phyloP scores from a whole-genome alignment of 2,329 filamentous ascomycete genomes.

The Neonectria coccinea region DNA sequence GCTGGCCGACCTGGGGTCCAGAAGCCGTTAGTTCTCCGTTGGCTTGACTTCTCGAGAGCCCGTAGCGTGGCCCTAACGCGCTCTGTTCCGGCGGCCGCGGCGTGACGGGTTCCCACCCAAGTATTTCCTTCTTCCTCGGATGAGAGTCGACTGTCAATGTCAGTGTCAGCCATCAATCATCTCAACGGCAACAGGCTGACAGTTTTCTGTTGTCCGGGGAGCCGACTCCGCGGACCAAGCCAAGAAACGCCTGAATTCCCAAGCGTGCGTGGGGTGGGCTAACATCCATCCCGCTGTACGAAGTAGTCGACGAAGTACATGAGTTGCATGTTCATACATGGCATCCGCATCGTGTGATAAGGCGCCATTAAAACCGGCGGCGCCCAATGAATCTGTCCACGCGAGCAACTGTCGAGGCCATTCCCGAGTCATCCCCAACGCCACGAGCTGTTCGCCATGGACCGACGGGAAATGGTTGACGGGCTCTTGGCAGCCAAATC shows the following conservation, averaged over 20 bases:
- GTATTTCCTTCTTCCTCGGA: slow-evolving; percentile 3
- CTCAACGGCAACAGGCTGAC: too few relatives aligned
- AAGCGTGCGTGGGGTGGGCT: slow-evolving; percentile 14
- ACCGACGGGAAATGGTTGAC: not conserved
- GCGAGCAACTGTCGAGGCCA: slow-evolving; percentile 3
- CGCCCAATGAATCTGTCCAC: slow-evolving; percentile 17
- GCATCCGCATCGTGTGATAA: slow-evolving; percentile 25
- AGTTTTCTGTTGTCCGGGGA: slow-evolving; percentile 12
- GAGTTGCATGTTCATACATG: not conserved
- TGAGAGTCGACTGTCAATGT: not conserved
- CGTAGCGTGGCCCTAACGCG: slow-evolving; percentile 28
- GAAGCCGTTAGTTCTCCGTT: slow-evolving; percentile 41
- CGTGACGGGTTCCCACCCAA: slow-evolving; percentile 15
- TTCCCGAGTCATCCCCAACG: slow-evolving; percentile 24
- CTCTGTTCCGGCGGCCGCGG: slow-evolving; percentile 19
- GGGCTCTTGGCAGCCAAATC: slow-evolving; percentile 2
- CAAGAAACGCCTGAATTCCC: slow-evolving; percentile 1
- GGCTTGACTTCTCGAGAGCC: slow-evolving; percentile 30
- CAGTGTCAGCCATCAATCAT: not conserved
- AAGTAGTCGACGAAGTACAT: not conserved
- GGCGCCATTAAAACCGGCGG: slow-evolving; percentile 12
- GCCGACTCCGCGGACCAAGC: slow-evolving; percentile 10
- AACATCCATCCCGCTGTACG: not conserved
- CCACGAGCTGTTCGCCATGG: slow-evolving; percentile 18
- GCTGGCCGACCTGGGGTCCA: slow-evolving; percentile 32